Base-by-base conservation (phyloP, 2,329 filamentous ascomycete genomes). In the Talaromyces sp. region DNA sequence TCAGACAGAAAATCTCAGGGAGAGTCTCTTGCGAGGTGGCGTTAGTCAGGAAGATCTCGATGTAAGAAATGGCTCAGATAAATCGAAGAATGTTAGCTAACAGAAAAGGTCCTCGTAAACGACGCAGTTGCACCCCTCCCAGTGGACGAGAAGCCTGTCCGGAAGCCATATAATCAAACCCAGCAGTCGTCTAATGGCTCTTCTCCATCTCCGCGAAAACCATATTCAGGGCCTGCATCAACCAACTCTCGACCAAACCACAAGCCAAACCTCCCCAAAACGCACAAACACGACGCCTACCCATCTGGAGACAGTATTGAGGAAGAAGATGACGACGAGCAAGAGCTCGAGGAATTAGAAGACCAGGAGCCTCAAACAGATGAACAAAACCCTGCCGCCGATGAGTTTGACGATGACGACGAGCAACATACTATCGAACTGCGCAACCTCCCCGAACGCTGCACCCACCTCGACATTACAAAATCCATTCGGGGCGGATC, bases 401-500 rank as follows among this genome's bases (percentile, higher is more conserved):
- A 67, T 19, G 70, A 70, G 7, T 69, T 72, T 15, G 69, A 69
- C 34, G 62, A 71, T 47, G 68, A 68, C 15, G 63, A 34, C 70
- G 69, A 58, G 70, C 73, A 72, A 45, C 74, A 74, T 7, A 77
- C 75, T 4, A 61, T 96, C 25, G 78, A 86, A 25, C 79, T 94
- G 59, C 78, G 78, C 40, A 88, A 89, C 65, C 81, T 95, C 1
- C 80, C 88, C 0, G 84, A 88, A 5, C 81, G 80, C 2, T 85
- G 84, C 15, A 90, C 87, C 0, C 86, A 91, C 71, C 82, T 82
- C 56, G 90, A 95, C 68, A 79, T 95, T 66, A 83, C 85, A 2
- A 81, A 83, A 25, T 83, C 84, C 11, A 78, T 95, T 61, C 87
- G 89, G 65, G 91, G 92, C 27, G 92, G 91, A 1, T 82, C 85